A percentile compares a stretch with the other conserved stretches of the same genome.
These are phyloP conservation scores for Paspalum notatum DNA, from an alignment of 176 grass and related monocot genomes.

Conservation along the genomic window DNA sequence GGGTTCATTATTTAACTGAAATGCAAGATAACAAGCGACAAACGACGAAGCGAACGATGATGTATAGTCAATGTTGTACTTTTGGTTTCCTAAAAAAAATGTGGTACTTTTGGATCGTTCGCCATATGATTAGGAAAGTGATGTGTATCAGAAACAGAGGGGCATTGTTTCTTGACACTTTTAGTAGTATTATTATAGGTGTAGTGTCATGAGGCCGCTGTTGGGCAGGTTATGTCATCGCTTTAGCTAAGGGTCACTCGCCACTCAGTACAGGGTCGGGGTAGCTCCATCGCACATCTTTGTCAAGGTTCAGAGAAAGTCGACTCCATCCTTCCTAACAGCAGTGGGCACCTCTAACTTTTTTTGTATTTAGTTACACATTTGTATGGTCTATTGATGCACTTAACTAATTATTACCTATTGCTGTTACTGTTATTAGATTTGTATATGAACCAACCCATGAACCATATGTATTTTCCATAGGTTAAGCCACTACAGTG, in stretches of 20 bases:
- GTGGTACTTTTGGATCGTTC: background rate
- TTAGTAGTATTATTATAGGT: background rate
- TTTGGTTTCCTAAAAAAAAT: too few species aligned
- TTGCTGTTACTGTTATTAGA: background rate
- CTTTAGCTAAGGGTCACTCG: background rate
- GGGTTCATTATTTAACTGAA: slow-evolving; percentile 19
- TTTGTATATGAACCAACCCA: slow-evolving; percentile 8
- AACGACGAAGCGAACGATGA: too few species aligned
- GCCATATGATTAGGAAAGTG: background rate
- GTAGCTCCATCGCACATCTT: background rate
- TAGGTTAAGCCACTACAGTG: background rate
- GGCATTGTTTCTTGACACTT: background rate
- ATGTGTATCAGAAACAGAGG: background rate
- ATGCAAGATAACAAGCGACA: background rate
- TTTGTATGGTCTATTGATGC: background rate
- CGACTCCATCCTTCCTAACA: background rate
- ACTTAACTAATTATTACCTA: background rate
- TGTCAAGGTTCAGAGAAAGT: background rate
- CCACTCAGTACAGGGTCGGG: background rate
- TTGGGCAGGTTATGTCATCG: background rate
- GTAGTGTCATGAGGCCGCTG: too few species aligned
- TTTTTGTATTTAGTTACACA: background rate
- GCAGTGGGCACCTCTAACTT: background rate
- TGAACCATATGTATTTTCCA: background rate
- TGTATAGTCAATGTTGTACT: too few species aligned